Base-by-base conservation (phyloP, 2,329 filamentous ascomycete species). In the Alternaria gaisen region DNA sequence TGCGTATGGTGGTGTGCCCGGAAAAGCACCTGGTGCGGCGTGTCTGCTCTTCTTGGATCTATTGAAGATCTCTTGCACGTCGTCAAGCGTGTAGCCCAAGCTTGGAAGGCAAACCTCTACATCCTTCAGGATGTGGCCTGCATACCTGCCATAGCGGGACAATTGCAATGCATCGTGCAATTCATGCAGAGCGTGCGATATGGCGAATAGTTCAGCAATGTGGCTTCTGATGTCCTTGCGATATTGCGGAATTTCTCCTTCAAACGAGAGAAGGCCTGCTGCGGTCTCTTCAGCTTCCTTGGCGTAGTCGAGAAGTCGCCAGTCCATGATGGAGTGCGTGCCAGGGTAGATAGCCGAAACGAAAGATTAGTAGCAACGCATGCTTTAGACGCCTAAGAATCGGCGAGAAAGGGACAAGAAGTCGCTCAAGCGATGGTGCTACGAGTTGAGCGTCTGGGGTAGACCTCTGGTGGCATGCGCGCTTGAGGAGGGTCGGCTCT, bases 191-290 rank as follows among this genome's bases (percentile, higher is more conserved):
- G 78, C 79, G 48, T 81, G 79, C 57, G 84, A 84, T 71, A 88
- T 83, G 53, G 80, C 80, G 69, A 85, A 87, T 24, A 88, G 80
- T 61, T 86, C 81, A 56, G 83, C 81, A 53, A 88, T 84, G 28
- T 85, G 74, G 32, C 79, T 79, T 24, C 84, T 85, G 66, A 88
- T 84, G 43, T 85, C 83, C 32, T 83, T 81, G 34, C 82, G 79
- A 67, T 83, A 77, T 53, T 85, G 80, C 8, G 84, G 82, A 50
- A 88, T 81, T 65, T 82, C 80, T 57, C 79, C 78, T 52, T 84
- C 77, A 72, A 87, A 86, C 42, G 76, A 70, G 61, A 79, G 78
- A 61, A 88, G 80, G 58, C 81, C 82, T 53, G 80, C 79, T 52
- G 84, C 84, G 65, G 84, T 81, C 50, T 86, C 83, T 70, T 87